Conservation (phyloP, 2,329 filamentous ascomycete genomes). For the Arthroderma sp. region DNA sequence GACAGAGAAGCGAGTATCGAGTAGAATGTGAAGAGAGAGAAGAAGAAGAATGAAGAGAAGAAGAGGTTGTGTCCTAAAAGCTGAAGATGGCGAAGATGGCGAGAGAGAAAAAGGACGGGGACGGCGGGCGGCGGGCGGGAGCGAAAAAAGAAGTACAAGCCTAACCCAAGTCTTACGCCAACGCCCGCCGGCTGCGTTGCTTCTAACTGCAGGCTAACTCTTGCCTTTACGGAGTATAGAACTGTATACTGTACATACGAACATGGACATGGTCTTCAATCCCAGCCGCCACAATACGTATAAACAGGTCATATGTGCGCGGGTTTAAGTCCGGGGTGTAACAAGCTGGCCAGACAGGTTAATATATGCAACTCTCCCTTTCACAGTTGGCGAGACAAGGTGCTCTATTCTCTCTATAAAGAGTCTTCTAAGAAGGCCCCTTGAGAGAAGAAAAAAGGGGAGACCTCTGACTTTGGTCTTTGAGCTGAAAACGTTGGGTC, state of each 20-base stretch:
- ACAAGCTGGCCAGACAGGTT: too few species aligned
- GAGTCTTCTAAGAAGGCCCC: too few species aligned
- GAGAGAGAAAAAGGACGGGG: neutral
- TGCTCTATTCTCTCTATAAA: too few species aligned
- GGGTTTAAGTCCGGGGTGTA: too few species aligned
- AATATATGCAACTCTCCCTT: too few species aligned
- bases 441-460: too few species aligned
- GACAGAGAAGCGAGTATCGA: neutral
- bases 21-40: neutral
- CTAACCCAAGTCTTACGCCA: neutral
- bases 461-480: neutral
- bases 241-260: too few species aligned
- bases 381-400: too few species aligned
- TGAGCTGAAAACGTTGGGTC: neutral
- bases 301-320: neutral
- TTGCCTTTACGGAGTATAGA: too few species aligned
- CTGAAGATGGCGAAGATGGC: neutral
- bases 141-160: neutral
- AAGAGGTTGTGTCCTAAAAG: neutral
- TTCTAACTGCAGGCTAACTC: neutral
- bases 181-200: too few species aligned
- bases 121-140: conserved; percentile 5
- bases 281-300: neutral
- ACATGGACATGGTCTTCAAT: neutral
- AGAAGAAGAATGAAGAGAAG: neutral